Conservation (phyloP, 2,329 filamentous ascomycete species). For the Daldinia sp. region DNA sequence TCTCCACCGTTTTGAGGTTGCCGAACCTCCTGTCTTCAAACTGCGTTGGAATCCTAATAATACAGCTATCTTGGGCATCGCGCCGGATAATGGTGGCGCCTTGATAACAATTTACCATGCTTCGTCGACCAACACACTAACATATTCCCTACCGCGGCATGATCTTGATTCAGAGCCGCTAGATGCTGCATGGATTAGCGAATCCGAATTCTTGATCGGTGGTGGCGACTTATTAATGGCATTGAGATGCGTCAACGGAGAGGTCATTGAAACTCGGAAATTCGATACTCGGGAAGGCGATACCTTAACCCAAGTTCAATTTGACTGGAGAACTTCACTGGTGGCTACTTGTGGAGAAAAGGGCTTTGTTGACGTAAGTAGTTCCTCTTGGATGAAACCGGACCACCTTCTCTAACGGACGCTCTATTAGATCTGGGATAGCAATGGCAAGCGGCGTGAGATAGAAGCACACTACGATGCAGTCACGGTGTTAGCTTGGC, state of each 20-base stretch:
- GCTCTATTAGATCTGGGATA: conserved; percentile 61
- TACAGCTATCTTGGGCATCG: conserved; percentile 64
- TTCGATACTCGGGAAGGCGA: conserved; percentile 64
- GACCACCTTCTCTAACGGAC: conserved; percentile 20
- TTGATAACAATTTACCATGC: conserved; percentile 64
- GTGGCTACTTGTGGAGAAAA: conserved; percentile 68
- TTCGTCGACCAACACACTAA: conserved; percentile 53
- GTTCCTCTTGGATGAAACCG: background rate
- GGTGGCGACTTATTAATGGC: conserved; percentile 63
- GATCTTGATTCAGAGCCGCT: conserved; percentile 60
- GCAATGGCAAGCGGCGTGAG: conserved; percentile 60
- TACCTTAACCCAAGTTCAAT: conserved; percentile 63
- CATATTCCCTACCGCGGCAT: conserved; percentile 59
- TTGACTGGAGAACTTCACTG: conserved; percentile 61
- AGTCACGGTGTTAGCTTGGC: conserved; percentile 68
- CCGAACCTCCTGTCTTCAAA: conserved; percentile 69
- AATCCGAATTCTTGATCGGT: conserved; percentile 65
- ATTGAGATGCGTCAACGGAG: conserved; percentile 56
- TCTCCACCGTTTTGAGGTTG: conserved; percentile 62
- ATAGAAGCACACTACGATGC: conserved; percentile 67
- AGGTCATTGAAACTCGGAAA: conserved; percentile 57
- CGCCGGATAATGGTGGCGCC: conserved; percentile 62
- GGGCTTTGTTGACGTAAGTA: conserved; percentile 67
- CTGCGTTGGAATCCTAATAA: conserved; percentile 67
- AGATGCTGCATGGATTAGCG: conserved; percentile 68